A percentile compares a stretch with the other conserved stretches of the same genome.
Conservation (phyloP, 352 stramenopile genomes). For the Blastocystis sp. region DNA sequence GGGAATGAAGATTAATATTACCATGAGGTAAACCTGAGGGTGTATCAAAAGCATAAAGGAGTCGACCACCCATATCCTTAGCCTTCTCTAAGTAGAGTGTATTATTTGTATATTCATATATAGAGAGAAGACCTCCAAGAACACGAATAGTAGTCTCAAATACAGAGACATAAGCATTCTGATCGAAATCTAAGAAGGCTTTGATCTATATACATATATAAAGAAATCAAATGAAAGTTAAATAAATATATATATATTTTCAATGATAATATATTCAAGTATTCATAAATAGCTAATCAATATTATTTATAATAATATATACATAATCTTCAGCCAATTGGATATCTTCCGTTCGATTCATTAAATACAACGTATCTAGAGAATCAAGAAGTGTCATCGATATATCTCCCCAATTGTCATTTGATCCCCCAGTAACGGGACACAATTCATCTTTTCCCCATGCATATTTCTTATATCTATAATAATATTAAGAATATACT, state of each 20-base stretch:
- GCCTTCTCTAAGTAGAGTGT: conserved; percentile 57
- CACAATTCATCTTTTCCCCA: conserved; percentile 28
- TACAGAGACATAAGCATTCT: conserved; percentile 72
- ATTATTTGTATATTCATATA: conserved; percentile 67
- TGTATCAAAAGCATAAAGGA: conserved; percentile 51
- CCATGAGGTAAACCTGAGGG: conserved; percentile 49
- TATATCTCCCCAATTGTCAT: conserved; percentile 19
- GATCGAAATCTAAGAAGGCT: conserved; percentile 42
- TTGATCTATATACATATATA: conserved; percentile 2
- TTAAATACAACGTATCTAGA: conserved; percentile 20
- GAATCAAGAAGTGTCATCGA: conserved; percentile 28
- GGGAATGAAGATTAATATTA: conserved; percentile 50
- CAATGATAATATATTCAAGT: too few species aligned
- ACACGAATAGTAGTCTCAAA: conserved; percentile 94
- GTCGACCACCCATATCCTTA: conserved; percentile 53
- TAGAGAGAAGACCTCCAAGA: conserved; percentile 72
- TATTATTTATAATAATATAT: too few species aligned
- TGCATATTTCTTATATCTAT: conserved; percentile 6
- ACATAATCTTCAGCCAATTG: too few species aligned
- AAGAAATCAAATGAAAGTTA: too few species aligned
- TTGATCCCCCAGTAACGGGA: neutral
- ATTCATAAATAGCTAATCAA: too few species aligned
- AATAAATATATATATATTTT: too few species aligned
- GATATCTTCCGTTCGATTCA: too few species aligned
- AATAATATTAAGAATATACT: too few species aligned